Conservation (phyloP, 2,329 filamentous ascomycete genomes). For the Aureobasidium sp. region DNA sequence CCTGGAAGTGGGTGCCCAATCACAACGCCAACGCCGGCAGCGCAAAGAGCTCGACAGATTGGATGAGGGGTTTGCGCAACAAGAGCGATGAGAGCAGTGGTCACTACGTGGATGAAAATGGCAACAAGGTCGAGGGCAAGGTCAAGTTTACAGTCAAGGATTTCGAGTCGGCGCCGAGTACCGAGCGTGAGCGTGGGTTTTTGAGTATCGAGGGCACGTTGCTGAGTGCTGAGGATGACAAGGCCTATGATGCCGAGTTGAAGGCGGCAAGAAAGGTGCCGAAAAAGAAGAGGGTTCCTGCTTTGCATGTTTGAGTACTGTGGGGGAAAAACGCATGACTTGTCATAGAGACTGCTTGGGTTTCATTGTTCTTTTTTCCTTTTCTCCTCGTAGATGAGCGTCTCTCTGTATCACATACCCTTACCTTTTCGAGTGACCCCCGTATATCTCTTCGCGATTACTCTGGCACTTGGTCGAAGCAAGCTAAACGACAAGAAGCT, state of each 20-base stretch:
- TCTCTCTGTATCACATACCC: neutral
- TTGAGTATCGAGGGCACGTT: conserved; percentile 85
- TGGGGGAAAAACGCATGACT: neutral
- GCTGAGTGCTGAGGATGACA: conserved; percentile 62
- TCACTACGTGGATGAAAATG: conserved; percentile 68
- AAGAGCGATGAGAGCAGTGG: conserved; percentile 51
- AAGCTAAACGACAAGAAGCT: too few relatives aligned
- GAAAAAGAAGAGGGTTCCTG: conserved; percentile 15
- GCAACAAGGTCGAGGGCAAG: conserved; percentile 62
- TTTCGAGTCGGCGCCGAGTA: conserved; percentile 62
- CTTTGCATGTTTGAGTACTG: neutral
- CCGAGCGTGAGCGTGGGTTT: conserved; percentile 67
- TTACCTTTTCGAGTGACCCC: too few relatives aligned
- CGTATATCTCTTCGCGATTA: too few relatives aligned
- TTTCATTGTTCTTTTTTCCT: neutral
- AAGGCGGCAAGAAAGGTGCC: conserved; percentile 19
- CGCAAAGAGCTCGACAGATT: conserved; percentile 14
- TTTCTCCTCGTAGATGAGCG: neutral
- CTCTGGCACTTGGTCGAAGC: too few relatives aligned
- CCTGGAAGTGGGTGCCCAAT: conserved; percentile 73
- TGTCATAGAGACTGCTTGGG: too few relatives aligned
- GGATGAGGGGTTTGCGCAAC: conserved; percentile 16
- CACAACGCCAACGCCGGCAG: conserved; percentile 26
- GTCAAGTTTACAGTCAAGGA: conserved; percentile 75
- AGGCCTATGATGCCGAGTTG: conserved; percentile 50